Base-by-base conservation (phyloP, 306 rosid genomes). In the Prunus mongolica region DNA sequence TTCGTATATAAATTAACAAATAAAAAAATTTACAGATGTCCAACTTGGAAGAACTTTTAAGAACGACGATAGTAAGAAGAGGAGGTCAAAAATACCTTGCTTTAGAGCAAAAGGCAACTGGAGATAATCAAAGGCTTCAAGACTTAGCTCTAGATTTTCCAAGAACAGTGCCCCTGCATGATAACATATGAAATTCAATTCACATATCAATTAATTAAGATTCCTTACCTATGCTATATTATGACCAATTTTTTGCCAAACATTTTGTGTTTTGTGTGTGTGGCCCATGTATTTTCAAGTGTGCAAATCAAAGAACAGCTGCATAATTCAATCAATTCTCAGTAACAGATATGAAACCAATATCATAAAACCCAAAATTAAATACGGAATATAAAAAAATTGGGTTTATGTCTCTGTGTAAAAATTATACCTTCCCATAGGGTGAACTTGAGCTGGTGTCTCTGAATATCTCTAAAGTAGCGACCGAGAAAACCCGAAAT, bases 111-210 rank as follows among this genome's bases (percentile, higher is more conserved):
- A 90, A 28, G 98, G 98, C 84, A 94, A 85, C 81, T 85, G 95
- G 69, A 94, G 95, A 88, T 94, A 92, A 84, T 94, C 98, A 69
- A 92, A 94, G 30, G 98, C 98, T 78, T 94, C 97, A 71, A 92
- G 92, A 82, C 83, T 92, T 60, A 94, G 91, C 91, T 94, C 97
- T 71, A 92, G 96, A 85, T 94, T 88, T 84, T 94, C 98, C 87
- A 94, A 76, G 46, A 92, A 86, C 18, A 94, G 93, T 88, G 87
- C 96, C 89, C 89, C 98, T 94, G 76, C 46, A 70, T 56, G 19
- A 62, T 8, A 60, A 62, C n/a, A 28, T 38, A 38, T 38, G 44
- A 38, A 38, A 56, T 56, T 56, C 62, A 56, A 56, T 7, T 20
- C 12, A 9, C 2, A 56, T 1, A 20, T 6, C 62, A 56, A 20